Evolutionary conservation across 345 rosid species (phyloP).

Genomic region (Eucalyptus caleyi): DNA sequence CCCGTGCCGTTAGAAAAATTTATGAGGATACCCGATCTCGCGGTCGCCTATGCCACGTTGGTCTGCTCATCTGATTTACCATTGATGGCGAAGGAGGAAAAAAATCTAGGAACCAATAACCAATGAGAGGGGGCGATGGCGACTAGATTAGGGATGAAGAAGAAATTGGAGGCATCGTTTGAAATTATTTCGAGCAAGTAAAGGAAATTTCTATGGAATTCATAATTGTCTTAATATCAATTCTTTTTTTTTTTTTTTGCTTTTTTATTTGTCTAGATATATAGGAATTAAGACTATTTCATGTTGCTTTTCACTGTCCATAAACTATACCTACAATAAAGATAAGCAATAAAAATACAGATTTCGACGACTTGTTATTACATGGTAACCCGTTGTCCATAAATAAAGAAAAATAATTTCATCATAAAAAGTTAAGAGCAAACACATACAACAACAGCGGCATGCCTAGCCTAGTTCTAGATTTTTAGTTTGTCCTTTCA

Average conservation of each 20-base stretch:
- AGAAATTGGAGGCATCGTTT: neutral
- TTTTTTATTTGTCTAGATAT: neutral
- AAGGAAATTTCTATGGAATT: neutral
- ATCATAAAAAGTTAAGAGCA: neutral
- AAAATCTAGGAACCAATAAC: neutral
- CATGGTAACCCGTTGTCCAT: neutral
- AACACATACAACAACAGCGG: neutral
- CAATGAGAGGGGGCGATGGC: neutral
- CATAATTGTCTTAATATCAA: neutral
- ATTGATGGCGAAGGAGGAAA: neutral
- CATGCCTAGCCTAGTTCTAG: neutral
- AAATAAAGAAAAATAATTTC: neutral
- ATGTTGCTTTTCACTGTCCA: neutral
- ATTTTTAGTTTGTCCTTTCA: neutral
- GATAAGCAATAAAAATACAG: neutral
- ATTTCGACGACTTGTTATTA: neutral
- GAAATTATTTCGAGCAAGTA: neutral
- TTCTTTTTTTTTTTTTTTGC: neutral
- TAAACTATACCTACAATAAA: neutral
- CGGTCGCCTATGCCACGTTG: accelerated
- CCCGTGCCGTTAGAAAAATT: neutral
- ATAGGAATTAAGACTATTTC: neutral
- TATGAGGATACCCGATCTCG: accelerated
- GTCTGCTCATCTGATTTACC: accelerated
- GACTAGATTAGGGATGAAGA: neutral